phyloP scores from a whole-genome alignment of 2,329 filamentous ascomycete genomes.

The Phyllosticta citribraziliensis region DNA sequence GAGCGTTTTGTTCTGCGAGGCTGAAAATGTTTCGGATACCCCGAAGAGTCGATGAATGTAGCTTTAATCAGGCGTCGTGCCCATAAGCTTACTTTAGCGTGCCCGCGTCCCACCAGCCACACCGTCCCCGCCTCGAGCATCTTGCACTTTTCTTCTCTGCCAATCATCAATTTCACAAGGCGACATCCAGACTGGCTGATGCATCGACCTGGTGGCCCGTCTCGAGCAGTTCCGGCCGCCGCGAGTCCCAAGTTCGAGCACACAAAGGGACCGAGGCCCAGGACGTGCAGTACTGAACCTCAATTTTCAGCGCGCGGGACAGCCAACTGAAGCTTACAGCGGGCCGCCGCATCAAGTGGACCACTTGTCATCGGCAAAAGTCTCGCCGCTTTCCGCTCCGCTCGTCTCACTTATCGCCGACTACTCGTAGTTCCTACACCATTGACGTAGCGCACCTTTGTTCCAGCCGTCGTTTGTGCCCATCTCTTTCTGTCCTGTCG shows the following conservation, averaged over 20 bases:
- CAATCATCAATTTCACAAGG: background rate
- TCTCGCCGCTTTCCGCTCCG: background rate
- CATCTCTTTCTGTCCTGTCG: background rate
- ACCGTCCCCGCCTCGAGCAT: background rate
- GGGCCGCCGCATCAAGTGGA: no score
- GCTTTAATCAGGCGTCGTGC: background rate
- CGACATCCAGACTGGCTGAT: no score
- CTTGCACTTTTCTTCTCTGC: background rate
- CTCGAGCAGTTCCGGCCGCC: background rate
- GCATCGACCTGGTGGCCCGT: no score
- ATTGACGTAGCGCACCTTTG: background rate
- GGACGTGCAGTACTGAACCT: no score
- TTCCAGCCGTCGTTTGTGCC: background rate
- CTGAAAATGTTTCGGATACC: background rate
- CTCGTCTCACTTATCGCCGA: background rate
- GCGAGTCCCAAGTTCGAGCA: background rate
- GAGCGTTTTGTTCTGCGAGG: background rate
- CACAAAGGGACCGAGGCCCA: background rate
- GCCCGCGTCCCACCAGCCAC: background rate
- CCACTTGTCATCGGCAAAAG: background rate
- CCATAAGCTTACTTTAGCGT: background rate
- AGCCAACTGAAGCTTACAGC: no score
- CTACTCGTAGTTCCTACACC: background rate
- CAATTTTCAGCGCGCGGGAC: no score
- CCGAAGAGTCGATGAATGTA: background rate